phyloP scores from a whole-genome alignment of 805 yeast species.

The Dipodascus geniculatus region DNA sequence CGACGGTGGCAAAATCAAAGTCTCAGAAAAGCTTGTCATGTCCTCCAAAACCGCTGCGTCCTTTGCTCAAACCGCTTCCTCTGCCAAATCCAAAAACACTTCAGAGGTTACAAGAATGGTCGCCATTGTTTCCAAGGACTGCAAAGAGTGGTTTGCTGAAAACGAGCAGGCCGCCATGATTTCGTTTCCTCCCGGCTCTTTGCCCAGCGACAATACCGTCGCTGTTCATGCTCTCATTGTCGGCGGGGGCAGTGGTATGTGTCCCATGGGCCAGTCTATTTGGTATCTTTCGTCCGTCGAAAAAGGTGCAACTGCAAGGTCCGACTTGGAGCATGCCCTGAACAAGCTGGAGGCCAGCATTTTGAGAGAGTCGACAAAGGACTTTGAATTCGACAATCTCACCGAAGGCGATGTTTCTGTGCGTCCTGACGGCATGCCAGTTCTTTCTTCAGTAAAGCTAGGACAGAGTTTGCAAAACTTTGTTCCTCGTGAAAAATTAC shows the following conservation, averaged over 20 bases:
- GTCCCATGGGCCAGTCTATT: conserved; percentile 75
- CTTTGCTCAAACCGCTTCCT: conserved; percentile 24
- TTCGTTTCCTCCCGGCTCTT: conserved; percentile 81
- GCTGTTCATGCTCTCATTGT: conserved; percentile 82
- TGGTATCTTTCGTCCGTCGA: conserved; percentile 85
- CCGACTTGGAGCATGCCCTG: conserved; percentile 71
- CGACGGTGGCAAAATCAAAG: conserved; percentile 65
- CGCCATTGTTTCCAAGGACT: conserved; percentile 73
- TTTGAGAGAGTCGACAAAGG: conserved; percentile 63
- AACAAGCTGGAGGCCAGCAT: conserved; percentile 69
- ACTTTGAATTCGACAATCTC: conserved; percentile 42
- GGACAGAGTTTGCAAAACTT: conserved; percentile 80
- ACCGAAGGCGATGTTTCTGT: conserved; percentile 44
- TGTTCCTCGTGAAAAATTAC: conserved; percentile 65
- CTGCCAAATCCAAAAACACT: conserved; percentile 4
- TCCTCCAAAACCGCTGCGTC: conserved; percentile 35
- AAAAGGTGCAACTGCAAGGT: conserved; percentile 37
- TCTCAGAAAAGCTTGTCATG: conserved; percentile 67
- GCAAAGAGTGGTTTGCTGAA: conserved; percentile 85
- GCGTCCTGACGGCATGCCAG: conserved; percentile 50
- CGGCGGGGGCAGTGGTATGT: conserved; percentile 79
- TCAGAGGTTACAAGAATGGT: conserved; percentile 55
- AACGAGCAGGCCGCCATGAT: conserved; percentile 78
- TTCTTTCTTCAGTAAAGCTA: conserved; percentile 68
- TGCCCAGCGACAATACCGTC: conserved; percentile 48